Percentiles rank a stretch among this genome's conserved stretches.
phyloP scores from a whole-genome alignment of 306 rosid genomes.

The Ceratonia siliqua region DNA sequence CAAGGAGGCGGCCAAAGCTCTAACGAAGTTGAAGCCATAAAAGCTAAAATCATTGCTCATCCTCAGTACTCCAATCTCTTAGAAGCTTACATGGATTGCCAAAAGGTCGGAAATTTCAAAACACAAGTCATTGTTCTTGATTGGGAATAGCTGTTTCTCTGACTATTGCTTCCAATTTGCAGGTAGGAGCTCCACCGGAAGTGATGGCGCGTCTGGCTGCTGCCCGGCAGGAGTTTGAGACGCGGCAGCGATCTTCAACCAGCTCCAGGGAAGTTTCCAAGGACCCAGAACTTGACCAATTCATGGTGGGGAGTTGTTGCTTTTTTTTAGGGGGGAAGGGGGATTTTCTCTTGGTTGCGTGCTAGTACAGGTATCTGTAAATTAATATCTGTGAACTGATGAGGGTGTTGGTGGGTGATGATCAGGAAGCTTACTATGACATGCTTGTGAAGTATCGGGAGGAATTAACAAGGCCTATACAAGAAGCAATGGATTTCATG shows the following conservation, averaged over 20 bases:
- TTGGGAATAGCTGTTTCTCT: background rate
- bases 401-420: background rate
- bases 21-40: constrained; percentile 75
- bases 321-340: no score
- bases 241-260: constrained; percentile 72
- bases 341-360: background rate
- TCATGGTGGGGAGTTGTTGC: constrained; percentile 56
- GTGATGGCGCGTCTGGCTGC: constrained; percentile 81
- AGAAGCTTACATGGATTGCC: constrained; percentile 98
- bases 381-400: background rate
- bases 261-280: constrained; percentile 61
- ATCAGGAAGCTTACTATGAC: constrained; percentile 94
- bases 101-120: constrained; percentile 60
- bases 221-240: constrained; percentile 77
- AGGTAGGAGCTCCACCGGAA: constrained; percentile 97
- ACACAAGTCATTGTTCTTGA: no score
- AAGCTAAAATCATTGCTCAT: constrained; percentile 90
- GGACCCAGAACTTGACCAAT: constrained; percentile 98
- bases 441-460: constrained; percentile 96
- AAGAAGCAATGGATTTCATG: constrained; percentile 99
- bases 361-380: no score
- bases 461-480: constrained; percentile 91
- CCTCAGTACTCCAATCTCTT: constrained; percentile 91
- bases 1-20: constrained; percentile 30
- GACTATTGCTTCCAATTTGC: background rate